phyloP scores from a whole-genome alignment of 1,139 yeast genomes.

The Martiniozyma asiatica region DNA sequence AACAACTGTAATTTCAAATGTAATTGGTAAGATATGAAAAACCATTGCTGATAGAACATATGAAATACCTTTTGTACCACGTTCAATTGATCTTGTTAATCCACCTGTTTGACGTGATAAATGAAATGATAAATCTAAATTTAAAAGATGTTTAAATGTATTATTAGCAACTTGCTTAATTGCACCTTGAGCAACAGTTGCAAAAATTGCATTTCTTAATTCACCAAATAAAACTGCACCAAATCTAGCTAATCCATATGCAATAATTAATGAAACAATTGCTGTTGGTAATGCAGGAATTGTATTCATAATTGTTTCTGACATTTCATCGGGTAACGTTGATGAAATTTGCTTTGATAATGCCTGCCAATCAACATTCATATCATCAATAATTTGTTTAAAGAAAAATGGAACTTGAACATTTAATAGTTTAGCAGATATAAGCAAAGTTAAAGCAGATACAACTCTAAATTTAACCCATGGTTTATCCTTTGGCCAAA shows the following conservation, averaged over 20 bases:
- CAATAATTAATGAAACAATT: slow-evolving; percentile 65
- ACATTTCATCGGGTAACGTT: slow-evolving; percentile 7
- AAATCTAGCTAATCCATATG: slow-evolving; percentile 89
- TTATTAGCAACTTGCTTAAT: slow-evolving; percentile 82
- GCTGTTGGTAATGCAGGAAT: slow-evolving; percentile 36
- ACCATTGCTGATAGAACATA: slow-evolving; percentile 93
- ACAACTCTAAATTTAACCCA: slow-evolving; percentile 67
- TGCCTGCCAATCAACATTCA: slow-evolving; percentile 81
- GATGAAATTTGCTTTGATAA: slow-evolving; percentile 34
- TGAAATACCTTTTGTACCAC: slow-evolving; percentile 96
- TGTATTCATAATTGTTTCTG: slow-evolving; percentile 7
- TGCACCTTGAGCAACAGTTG: slow-evolving; percentile 91
- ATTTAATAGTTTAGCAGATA: slow-evolving; percentile 73
- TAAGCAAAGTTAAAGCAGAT: slow-evolving; percentile 57
- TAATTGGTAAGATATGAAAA: slow-evolving; percentile 86
- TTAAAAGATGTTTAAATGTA: slow-evolving; percentile 73
- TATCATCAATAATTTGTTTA: slow-evolving; percentile 77
- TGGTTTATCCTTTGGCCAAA: slow-evolving; percentile 80
- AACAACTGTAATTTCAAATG: slow-evolving; percentile 84
- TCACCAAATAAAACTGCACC: slow-evolving; percentile 94
- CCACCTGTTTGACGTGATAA: slow-evolving; percentile 92
- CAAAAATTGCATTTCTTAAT: slow-evolving; percentile 86
- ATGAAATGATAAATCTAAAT: slow-evolving; percentile 83
- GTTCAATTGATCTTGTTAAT: slow-evolving; percentile 85
- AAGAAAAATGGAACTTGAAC: slow-evolving; percentile 95